Base-by-base conservation (phyloP, 352 stramenopile genomes). In the Halophytophthora polymorphica region DNA sequence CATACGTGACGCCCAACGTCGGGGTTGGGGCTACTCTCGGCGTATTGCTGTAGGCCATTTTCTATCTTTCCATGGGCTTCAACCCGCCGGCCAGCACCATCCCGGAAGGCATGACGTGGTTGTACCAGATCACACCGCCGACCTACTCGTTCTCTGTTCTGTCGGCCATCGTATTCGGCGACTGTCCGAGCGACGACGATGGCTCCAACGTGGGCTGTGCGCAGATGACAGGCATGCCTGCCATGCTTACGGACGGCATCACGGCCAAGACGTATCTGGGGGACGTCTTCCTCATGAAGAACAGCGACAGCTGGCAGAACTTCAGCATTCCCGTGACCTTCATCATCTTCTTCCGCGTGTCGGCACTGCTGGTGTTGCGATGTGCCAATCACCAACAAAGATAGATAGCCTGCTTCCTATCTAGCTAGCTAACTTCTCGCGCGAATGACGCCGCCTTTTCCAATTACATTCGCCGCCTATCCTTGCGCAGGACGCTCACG, bases 311-410 rank as follows among this genome's bases (percentile, higher is more conserved):
- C 19, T 28, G 42, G 14, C 34, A 57, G n/a, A 44, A 66, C 38
- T 39, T 61, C 18, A 45, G 45, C 33, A 55, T 41, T 35, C 29
- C 35, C 34, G 23, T 53, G 19, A 43, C 23, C 34, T 36, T 54
- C 29, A 80, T 76, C 41, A 36, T 65, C 42, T 38, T 49, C 36
- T 62, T 74, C 28, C 57, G 66, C 45, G 19, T 80, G 2, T 53
- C 76, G 2, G 66, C 61, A 22, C 50, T 73, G n/a, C 39, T 78
- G 6, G 51, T 53, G 15, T 42, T 79, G 50, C 53, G 61, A 3
- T 76, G 58, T 34, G 42, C 75, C 25, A 71, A 69, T 45, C 66
- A 76, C 48, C 69, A 72, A 38, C 71, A 71, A 57, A 38, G 56
- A 15, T 70, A 62, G n/a, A n/a, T n/a, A n/a, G n/a, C n/a, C n/a